Conservation (phyloP, 305 asterid species). For the Lippia alba region DNA sequence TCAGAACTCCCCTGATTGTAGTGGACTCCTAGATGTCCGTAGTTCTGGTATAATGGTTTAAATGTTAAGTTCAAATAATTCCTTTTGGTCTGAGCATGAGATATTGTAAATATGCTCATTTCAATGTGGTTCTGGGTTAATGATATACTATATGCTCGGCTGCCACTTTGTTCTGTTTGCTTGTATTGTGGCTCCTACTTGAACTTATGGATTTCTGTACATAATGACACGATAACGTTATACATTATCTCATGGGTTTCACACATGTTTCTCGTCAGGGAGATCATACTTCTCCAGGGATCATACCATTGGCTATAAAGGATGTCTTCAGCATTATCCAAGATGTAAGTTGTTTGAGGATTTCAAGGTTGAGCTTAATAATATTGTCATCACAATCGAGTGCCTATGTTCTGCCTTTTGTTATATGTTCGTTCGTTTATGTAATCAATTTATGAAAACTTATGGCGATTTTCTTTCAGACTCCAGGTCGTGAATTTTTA, state of each 20-base stretch:
- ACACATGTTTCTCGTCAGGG: constrained; percentile 58
- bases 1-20: constrained; percentile 14
- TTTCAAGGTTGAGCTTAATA: constrained; percentile 10
- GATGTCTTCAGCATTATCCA: constrained; percentile 97
- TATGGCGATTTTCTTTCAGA: constrained; percentile 59
- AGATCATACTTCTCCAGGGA: constrained; percentile 88
- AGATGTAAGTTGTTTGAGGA: constrained; percentile 64
- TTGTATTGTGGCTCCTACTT: constrained; percentile 15
- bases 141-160: constrained; percentile 10
- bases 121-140: not conserved
- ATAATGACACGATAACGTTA: constrained; percentile 3
- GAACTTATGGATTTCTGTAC: constrained; percentile 13
- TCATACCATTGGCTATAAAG: constrained; percentile 94
- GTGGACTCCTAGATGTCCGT: not conserved
- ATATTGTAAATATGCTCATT: constrained; percentile 8
- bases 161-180: constrained; percentile 29
- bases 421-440: constrained; percentile 21
- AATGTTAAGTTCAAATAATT: not conserved
- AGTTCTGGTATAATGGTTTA: constrained; percentile 4
- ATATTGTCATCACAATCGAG: constrained; percentile 4
- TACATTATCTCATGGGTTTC: constrained; percentile 18
- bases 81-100: constrained; percentile 29
- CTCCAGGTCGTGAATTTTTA: constrained; percentile 95
- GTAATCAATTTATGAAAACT: constrained; percentile 26
- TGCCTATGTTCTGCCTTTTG: constrained; percentile 4